Evolutionary conservation across 345 rosid species (phyloP).

Genomic region (Barbarea vulgaris): DNA sequence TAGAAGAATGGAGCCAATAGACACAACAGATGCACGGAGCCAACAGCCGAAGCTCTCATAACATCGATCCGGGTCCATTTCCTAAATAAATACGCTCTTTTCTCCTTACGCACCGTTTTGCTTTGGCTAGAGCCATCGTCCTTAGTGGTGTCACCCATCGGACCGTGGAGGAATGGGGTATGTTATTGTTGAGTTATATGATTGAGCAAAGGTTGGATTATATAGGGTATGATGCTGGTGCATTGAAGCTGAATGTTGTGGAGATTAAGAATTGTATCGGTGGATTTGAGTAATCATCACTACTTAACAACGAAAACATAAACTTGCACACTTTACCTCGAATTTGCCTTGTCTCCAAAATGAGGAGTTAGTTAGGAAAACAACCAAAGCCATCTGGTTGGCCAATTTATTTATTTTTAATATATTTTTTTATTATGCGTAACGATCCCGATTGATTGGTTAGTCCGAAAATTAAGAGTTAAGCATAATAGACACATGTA

Average conservation of each 20-base stretch:
- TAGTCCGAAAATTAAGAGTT: conserved; percentile 24
- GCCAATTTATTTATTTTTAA: background rate
- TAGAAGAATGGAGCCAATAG: conserved; percentile 34
- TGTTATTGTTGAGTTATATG: conserved; percentile 17
- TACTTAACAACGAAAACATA: conserved; percentile 22
- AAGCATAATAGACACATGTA: conserved; percentile 38
- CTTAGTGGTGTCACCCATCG: conserved; percentile 32
- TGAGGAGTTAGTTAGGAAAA: background rate
- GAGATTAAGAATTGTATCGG: conserved; percentile 25
- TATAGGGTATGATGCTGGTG: conserved; percentile 16
- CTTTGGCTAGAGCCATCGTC: conserved; percentile 26
- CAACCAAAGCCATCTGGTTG: conserved; percentile 19
- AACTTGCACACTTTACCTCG: conserved; percentile 21
- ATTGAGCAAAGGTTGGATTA: background rate
- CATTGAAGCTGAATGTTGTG: conserved; percentile 24
- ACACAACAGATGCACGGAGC: conserved; percentile 32
- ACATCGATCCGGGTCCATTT: conserved; percentile 36
- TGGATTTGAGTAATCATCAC: conserved; percentile 35
- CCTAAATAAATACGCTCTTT: conserved; percentile 28
- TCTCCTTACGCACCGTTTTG: conserved; percentile 1
- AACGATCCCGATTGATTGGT: conserved; percentile 21
- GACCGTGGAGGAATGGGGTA: background rate
- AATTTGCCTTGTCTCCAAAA: conserved; percentile 10
- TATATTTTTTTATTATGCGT: conserved; percentile 12
- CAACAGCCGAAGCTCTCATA: conserved; percentile 34